Conservation (phyloP, 768 basidiomycete genomes). For the Amanita polypyramis region DNA sequence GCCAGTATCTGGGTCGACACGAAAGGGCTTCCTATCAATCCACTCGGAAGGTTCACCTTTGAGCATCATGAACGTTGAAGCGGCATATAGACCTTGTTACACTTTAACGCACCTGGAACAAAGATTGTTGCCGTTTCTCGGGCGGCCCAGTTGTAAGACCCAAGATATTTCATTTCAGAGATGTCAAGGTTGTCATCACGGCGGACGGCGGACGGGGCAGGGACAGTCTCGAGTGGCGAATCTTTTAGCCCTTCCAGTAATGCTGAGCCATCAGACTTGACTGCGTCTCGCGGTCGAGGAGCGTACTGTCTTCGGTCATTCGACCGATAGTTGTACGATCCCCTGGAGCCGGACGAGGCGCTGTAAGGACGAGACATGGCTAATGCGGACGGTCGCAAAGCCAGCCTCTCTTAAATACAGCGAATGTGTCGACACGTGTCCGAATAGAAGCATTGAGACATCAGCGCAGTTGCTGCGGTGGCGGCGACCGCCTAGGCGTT, state of each 20-base stretch:
- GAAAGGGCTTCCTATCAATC: constrained; percentile 23
- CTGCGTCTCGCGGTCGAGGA: constrained; percentile 2
- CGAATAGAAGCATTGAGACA: neutral
- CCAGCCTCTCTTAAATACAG: neutral
- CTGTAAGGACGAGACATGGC: constrained; percentile 3
- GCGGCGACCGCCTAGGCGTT: neutral
- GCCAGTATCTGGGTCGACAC: constrained; percentile 28
- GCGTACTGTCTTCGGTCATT: neutral
- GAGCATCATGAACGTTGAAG: neutral
- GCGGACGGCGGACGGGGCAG: neutral
- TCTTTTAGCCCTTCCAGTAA: constrained; percentile 1
- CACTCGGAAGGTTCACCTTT: constrained; percentile 42
- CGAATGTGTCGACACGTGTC: neutral
- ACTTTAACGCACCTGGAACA: constrained; percentile 30
- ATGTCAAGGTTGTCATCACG: neutral
- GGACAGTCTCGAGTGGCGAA: neutral
- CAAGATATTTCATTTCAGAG: constrained; percentile 15
- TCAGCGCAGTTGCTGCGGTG: neutral
- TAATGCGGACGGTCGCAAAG: neutral
- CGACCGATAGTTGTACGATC: constrained; percentile 3
- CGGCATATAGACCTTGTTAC: neutral
- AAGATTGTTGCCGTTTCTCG: constrained; percentile 35
- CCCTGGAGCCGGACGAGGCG: neutral
- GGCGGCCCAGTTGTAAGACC: constrained; percentile 47
- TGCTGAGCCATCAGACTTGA: neutral